These are phyloP conservation scores for Tetrahymena elliotti DNA, from an alignment of 73 alveolate genomes.

Conservation along the genomic window DNA sequence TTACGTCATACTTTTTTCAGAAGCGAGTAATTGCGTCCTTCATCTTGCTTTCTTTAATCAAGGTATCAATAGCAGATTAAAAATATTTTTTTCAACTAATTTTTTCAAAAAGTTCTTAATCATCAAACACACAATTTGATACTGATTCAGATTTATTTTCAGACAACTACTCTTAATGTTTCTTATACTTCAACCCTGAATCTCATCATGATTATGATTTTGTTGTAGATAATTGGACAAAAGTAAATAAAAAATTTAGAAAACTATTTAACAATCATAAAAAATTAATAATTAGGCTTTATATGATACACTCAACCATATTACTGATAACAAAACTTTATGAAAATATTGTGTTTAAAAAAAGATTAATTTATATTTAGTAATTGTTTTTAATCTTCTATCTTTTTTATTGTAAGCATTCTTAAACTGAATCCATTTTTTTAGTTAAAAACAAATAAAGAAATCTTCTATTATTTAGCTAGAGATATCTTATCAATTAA, in stretches of 20 bases:
- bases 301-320: neutral
- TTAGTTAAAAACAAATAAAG: no score
- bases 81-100: neutral
- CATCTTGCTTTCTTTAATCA: conserved; percentile 27
- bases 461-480: no score
- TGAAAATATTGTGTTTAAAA: neutral
- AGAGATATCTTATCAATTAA: no score
- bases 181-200: conserved; percentile 45
- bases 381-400: no score
- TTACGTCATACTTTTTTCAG: neutral
- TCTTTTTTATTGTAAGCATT: neutral
- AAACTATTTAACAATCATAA: neutral
- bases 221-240: conserved; percentile 41
- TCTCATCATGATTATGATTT: conserved; percentile 18
- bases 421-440: no score
- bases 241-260: neutral
- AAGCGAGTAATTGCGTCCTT: neutral
- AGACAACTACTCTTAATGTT: conserved; percentile 17
- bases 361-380: no score
- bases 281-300: neutral
- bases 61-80: neutral
- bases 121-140: neutral
- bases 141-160: neutral
- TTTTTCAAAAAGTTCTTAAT: neutral
- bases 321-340: neutral